Evolutionary conservation across 2,329 filamentous ascomycete genomes (phyloP).

Genomic region (Macroventuria anomochaeta): DNA sequence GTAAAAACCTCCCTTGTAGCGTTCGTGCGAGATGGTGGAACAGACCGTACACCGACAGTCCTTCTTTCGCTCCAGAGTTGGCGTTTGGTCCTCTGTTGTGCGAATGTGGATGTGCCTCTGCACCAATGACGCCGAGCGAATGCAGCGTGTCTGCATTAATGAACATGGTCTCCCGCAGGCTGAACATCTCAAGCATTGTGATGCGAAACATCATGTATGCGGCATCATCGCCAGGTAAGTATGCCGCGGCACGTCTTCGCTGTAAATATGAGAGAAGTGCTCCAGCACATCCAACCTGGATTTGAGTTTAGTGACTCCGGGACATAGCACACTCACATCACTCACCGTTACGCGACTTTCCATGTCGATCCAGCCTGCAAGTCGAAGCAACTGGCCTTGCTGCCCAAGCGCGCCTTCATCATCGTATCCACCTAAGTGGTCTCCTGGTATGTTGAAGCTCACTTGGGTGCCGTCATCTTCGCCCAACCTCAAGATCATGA

Average conservation of each 20-base stretch:
- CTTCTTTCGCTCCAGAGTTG: slow-evolving; percentile 74
- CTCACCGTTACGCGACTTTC: slow-evolving; percentile 72
- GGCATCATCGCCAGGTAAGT: slow-evolving; percentile 65
- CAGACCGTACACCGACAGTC: slow-evolving; percentile 81
- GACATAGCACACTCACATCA: background rate
- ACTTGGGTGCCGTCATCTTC: slow-evolving; percentile 56
- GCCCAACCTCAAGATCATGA: slow-evolving; percentile 65
- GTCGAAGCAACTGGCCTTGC: slow-evolving; percentile 69
- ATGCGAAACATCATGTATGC: slow-evolving; percentile 66
- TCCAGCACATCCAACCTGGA: slow-evolving; percentile 81
- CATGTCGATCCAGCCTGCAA: slow-evolving; percentile 74
- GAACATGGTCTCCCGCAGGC: slow-evolving; percentile 71
- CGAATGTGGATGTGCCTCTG: slow-evolving; percentile 81
- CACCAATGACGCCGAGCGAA: slow-evolving; percentile 83
- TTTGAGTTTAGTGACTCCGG: slow-evolving; percentile 12
- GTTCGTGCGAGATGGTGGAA: slow-evolving; percentile 79
- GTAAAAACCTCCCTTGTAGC: slow-evolving; percentile 73
- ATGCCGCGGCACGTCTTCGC: slow-evolving; percentile 68
- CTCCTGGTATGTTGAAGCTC: slow-evolving; percentile 68
- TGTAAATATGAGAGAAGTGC: slow-evolving; percentile 82
- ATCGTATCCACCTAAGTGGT: slow-evolving; percentile 51
- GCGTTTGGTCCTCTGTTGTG: slow-evolving; percentile 74
- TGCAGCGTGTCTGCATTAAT: slow-evolving; percentile 80
- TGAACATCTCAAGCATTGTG: slow-evolving; percentile 75
- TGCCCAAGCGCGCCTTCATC: slow-evolving; percentile 59